A percentile compares a stretch with the other conserved stretches of the same genome.
phyloP scores from a whole-genome alignment of 768 basidiomycete species.

The Suillus plorans region DNA sequence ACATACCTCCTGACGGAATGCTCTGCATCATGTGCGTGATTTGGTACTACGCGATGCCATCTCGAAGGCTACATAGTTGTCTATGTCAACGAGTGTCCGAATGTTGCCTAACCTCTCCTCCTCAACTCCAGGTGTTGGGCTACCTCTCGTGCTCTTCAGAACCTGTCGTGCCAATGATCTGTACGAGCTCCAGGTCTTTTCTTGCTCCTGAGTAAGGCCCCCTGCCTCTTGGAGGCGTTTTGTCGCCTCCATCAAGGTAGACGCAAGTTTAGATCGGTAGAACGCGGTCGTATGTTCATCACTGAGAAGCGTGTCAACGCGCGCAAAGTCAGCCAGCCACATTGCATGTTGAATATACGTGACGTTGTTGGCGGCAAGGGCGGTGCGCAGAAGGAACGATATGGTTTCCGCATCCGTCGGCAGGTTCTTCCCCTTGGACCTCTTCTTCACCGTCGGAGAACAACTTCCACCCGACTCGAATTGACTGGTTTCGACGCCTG shows the following conservation, averaged over 20 bases:
- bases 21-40: conserved; percentile 19
- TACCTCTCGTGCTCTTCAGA: conserved; percentile 11
- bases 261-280: conserved; percentile 49
- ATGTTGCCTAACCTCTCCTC: conserved; percentile 26
- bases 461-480: conserved; percentile 41
- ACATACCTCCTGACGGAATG: conserved; percentile 6
- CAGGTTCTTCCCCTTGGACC: conserved; percentile 43
- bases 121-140: conserved; percentile 16
- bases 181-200: conserved; percentile 17
- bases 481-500: conserved; percentile 57
- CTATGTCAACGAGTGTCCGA: conserved; percentile 23
- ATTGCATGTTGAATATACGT: conserved; percentile 59
- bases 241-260: conserved; percentile 42
- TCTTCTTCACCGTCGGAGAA: conserved; percentile 42
- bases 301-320: conserved; percentile 37
- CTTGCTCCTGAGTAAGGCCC: conserved; percentile 15
- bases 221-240: conserved; percentile 31
- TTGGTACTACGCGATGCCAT: conserved; percentile 29
- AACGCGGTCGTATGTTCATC: conserved; percentile 28
- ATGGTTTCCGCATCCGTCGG: conserved; percentile 52
- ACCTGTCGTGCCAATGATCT: conserved; percentile 21
- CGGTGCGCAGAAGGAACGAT: conserved; percentile 56
- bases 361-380: conserved; percentile 49
- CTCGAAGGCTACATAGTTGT: conserved; percentile 28
- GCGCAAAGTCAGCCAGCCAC: conserved; percentile 54